Evolutionary conservation across 495 filamentous ascomycete species (phyloP), one percentile per base, ranked within the genome.

Genomic region (Daldinia vernicosa): DNA sequence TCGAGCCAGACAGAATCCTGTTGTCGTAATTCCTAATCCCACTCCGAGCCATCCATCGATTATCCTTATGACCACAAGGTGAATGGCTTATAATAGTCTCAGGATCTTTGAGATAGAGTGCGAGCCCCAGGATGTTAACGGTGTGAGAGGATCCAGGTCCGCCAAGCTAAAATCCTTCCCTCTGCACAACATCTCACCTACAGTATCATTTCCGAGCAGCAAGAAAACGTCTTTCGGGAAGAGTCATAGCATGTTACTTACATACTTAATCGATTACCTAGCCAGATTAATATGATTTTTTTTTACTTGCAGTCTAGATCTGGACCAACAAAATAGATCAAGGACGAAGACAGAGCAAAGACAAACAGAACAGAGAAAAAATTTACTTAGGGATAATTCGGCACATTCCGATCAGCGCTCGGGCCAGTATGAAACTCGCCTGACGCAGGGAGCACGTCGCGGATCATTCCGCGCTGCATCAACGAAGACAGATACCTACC

Each of bases 361-460:
- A 28, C 33, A 33, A 17, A 30, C 0, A 22, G 59, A 52, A 69
- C 55, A 53, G 15, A 12, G 0, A 27, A 58, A 40, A 33, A 54
- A 7, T 7, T 3, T 4, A 24, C 17, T n/a, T n/a, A n/a, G 8
- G 17, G 33, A 6, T 30, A 43, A 54, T 32, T 67, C 69, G 69
- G 69, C 53, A 37, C 22, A 43, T 63, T 47, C 69, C 63, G 64
- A 56, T 11, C 52, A 56, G 35, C 64, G 70, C 70, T 72, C 40
- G 24, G 65, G 19, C 65, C 60, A 61, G 37, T 59, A 4, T 76
- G 74, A 76, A 76, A 76, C 74, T 64, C 54, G 64, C 67, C 57
- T 76, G 71, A 71, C 24, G 74, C 74, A 71, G 63, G 67, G 59
- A 45, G 37, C 12, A 60, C 56, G 64, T 71, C 69, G 53, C 70